Evolutionary conservation across 2,329 filamentous ascomycete species (phyloP).

Genomic region (Endoconidiophora laricicola): DNA sequence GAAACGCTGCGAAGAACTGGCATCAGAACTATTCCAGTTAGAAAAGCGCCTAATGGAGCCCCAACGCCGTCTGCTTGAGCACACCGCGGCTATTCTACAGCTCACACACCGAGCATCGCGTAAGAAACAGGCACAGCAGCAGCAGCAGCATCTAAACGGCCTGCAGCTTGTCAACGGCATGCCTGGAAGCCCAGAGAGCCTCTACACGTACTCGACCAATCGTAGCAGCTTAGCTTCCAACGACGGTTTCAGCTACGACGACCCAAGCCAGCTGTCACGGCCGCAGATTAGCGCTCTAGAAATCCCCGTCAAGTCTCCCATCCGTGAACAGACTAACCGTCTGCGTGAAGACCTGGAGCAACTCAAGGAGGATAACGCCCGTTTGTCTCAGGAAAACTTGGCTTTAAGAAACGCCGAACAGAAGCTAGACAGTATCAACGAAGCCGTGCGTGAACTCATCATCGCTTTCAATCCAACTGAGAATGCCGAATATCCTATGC

Average conservation of each 20-base stretch:
- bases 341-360: constrained; percentile 31
- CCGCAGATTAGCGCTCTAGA: constrained; percentile 31
- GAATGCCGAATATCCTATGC: constrained; percentile 27
- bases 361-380: constrained; percentile 28
- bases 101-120: constrained; percentile 70
- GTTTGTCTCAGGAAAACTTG: constrained; percentile 27
- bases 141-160: constrained; percentile 21
- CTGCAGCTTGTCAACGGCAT: constrained; percentile 34
- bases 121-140: constrained; percentile 22
- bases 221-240: constrained; percentile 39
- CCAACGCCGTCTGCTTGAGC: constrained; percentile 62
- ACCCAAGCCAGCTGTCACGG: constrained; percentile 31
- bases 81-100: constrained; percentile 84
- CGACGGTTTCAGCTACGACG: constrained; percentile 56
- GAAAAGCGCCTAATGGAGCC: constrained; percentile 62
- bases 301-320: constrained; percentile 41
- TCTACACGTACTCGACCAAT: constrained; percentile 50
- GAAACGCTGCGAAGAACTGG: constrained; percentile 71
- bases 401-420: constrained; percentile 45
- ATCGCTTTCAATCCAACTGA: constrained; percentile 42
- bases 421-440: constrained; percentile 51
- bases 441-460: constrained; percentile 49
- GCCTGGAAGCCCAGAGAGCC: constrained; percentile 60
- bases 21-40: constrained; percentile 60
- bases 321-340: constrained; percentile 35